Evolutionary conservation across 192 early-diverging fungal genomes (phyloP).

Genomic region (Gamsiella multidivaricata): DNA sequence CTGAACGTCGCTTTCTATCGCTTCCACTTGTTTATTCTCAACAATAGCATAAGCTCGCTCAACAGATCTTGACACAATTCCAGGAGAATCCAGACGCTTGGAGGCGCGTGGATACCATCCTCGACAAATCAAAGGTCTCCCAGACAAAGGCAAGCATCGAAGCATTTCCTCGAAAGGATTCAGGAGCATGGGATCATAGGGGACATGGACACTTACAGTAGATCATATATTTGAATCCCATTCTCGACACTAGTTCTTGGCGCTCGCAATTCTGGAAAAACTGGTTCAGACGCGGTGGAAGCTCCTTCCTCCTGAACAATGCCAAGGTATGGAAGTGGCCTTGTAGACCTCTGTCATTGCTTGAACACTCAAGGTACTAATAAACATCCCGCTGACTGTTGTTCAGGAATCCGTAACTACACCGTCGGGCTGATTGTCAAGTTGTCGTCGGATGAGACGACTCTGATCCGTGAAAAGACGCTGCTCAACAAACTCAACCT

Average conservation of each 20-base stretch:
- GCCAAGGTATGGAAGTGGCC: slow-evolving; percentile 65
- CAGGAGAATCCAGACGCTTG: slow-evolving; percentile 95
- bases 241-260: slow-evolving; percentile 93
- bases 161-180: neutral
- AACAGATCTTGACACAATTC: slow-evolving; percentile 89
- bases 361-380: neutral
- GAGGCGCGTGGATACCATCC: slow-evolving; percentile 92
- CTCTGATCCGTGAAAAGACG: slow-evolving; percentile 77
- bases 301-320: slow-evolving; percentile 82
- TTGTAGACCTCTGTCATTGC: neutral
- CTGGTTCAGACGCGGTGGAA: slow-evolving; percentile 98
- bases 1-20: no score
- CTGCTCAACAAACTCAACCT: slow-evolving; percentile 94
- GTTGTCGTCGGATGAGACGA: slow-evolving; percentile 86
- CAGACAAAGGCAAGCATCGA: slow-evolving; percentile 81
- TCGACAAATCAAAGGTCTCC: slow-evolving; percentile 79
- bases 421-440: slow-evolving; percentile 93
- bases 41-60: slow-evolving; percentile 83
- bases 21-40: neutral
- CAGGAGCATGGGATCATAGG: no score
- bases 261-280: slow-evolving; percentile 91
- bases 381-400: neutral
- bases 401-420: slow-evolving; percentile 90
- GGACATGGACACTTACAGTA: no score
- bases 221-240: no score